phyloP scores from a whole-genome alignment of 768 basidiomycete species.

The Trametes coccinea region DNA sequence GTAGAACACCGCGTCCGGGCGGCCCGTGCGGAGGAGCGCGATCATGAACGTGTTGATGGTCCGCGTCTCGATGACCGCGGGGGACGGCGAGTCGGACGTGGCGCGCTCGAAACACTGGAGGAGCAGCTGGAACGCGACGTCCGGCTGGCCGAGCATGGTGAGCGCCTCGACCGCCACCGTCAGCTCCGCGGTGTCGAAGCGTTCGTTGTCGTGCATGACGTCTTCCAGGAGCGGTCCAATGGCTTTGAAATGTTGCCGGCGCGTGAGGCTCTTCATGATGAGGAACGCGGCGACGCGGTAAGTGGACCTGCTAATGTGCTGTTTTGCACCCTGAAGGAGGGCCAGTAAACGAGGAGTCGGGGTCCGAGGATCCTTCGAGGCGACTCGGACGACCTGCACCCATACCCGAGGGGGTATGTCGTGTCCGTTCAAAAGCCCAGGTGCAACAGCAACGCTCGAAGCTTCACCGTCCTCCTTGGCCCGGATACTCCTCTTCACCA shows the following conservation, averaged over 20 bases:
- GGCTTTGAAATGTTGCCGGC: constrained; percentile 38
- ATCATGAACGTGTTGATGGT: constrained; percentile 42
- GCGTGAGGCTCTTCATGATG: constrained; percentile 53
- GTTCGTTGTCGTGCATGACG: constrained; percentile 17
- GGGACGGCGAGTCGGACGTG: background rate
- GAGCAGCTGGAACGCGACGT: constrained; percentile 52
- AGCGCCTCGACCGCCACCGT: constrained; percentile 52
- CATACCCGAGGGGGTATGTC: background rate
- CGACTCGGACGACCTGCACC: background rate
- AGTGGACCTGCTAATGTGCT: constrained; percentile 37
- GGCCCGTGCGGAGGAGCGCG: constrained; percentile 48
- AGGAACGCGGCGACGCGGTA: constrained; percentile 53
- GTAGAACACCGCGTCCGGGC: constrained; percentile 63
- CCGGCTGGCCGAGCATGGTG: constrained; percentile 43
- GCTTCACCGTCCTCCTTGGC: background rate
- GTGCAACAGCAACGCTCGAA: background rate
- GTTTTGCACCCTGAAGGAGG: constrained; percentile 37
- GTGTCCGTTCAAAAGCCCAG: background rate
- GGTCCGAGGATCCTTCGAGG: constrained; percentile 18
- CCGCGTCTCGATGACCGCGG: constrained; percentile 14
- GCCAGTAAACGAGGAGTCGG: constrained; percentile 37
- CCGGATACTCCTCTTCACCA: background rate
- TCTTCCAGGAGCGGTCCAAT: constrained; percentile 39
- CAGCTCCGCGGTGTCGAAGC: constrained; percentile 49
- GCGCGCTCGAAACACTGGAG: constrained; percentile 34